Base-by-base conservation (phyloP, 371 early-diverging fungal genomes). In the Chytridium lagenaria region DNA sequence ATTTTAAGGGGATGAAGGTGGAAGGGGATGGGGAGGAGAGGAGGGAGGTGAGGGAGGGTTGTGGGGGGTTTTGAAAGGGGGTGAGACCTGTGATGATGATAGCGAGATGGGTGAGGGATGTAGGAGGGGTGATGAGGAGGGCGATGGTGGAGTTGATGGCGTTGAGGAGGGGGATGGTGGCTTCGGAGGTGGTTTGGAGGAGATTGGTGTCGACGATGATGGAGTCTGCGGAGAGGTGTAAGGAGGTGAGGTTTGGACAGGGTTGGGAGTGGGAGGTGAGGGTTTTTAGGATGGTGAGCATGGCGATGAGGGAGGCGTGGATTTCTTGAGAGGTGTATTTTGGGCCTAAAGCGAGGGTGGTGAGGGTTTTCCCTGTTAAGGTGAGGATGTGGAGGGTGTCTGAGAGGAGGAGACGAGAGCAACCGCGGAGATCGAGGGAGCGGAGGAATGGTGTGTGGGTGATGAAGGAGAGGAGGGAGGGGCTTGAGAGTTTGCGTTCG, bases 321-420 rank as follows among this genome's bases (percentile, higher is more conserved):
- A n/a, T n/a, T n/a, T n/a, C n/a, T n/a, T n/a, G n/a, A n/a, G n/a
- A n/a, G n/a, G n/a, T n/a, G n/a, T n/a, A 55, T 55, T 28, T 16
- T 5, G 55, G 55, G 23, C 55, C 55, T 10, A 55, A 5, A 10
- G 55, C 55, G 55, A 55, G 26, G 10, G 10, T 26, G 16, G 10
- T 7, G 16, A 55, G 55, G 10, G 19, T 16, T 55, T 10, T 16
- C 16, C 55, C 55, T 7, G 30, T 28, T 16, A 28, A 15, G 55
- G 55, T 55, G 26, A 55, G 55, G 55, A 55, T 16, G 26, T 55
- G 23, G 55, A 55, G 55, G 55, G 55, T 55, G 19, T 55, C 55
- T 10, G 55, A 16, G 55, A 15, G 10, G 10, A 10, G 10, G 55
- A 55, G 55, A 16, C 19, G 19, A 26, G 10, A 7, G 55, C 55